These are phyloP conservation scores for Cercospora janseana DNA, from an alignment of 2,329 filamentous ascomycete genomes.

Conservation along the genomic window DNA sequence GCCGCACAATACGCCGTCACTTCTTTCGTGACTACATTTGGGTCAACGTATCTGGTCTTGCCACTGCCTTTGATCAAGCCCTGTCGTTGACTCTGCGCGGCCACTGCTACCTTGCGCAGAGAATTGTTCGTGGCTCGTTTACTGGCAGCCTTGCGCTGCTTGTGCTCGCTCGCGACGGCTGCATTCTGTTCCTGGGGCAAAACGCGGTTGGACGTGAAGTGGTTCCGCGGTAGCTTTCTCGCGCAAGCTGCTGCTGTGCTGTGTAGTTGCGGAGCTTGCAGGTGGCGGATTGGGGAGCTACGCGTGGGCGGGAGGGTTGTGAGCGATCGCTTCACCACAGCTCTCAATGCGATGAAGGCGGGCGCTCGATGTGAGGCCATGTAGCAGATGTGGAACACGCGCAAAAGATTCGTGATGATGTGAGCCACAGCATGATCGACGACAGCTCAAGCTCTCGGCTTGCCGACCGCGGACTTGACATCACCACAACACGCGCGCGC, in stretches of 20 bases:
- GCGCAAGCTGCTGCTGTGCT: constrained; percentile 25
- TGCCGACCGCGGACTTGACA: constrained; percentile 9
- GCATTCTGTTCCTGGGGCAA: constrained; percentile 23
- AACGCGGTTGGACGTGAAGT: constrained; percentile 28
- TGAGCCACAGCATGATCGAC: background rate
- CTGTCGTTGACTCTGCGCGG: constrained; percentile 65
- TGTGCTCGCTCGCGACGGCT: constrained; percentile 11
- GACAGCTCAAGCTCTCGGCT: background rate
- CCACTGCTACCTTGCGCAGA: constrained; percentile 78
- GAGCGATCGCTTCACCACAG: constrained; percentile 29
- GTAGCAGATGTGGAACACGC: background rate
- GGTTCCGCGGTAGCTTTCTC: constrained; percentile 29
- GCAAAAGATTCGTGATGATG: background rate
- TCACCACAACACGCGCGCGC: constrained; percentile 6
- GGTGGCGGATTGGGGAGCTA: constrained; percentile 21
- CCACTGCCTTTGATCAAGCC: constrained; percentile 52
- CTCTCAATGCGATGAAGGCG: constrained; percentile 34
- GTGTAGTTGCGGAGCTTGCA: constrained; percentile 21
- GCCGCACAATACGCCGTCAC: constrained; percentile 66
- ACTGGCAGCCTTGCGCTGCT: constrained; percentile 52
- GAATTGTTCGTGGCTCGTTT: constrained; percentile 63
- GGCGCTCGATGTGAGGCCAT: constrained; percentile 21
- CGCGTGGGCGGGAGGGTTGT: constrained; percentile 25
- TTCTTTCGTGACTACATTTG: constrained; percentile 48
- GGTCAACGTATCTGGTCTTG: constrained; percentile 46